Evolutionary conservation across 352 stramenopile species (phyloP).

Genomic region (Salisapilia sapeloensis): DNA sequence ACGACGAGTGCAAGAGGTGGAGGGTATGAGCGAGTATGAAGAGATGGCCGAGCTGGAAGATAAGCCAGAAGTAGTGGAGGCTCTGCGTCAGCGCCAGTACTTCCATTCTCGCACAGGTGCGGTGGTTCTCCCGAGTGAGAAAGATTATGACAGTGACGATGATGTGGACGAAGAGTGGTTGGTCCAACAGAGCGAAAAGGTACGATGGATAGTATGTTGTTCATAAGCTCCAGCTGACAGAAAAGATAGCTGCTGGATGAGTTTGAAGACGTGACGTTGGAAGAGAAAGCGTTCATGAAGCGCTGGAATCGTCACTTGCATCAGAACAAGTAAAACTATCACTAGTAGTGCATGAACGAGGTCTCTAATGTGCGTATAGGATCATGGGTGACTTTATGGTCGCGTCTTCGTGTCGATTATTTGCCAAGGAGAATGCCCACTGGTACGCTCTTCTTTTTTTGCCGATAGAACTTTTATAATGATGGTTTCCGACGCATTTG

Average conservation of each 20-base stretch:
- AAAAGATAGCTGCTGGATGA: slow-evolving; percentile 76
- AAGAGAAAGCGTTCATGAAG: slow-evolving; percentile 85
- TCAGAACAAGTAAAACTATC: slow-evolving; percentile 57
- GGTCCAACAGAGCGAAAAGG: slow-evolving; percentile 69
- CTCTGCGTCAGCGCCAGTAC: slow-evolving; percentile 68
- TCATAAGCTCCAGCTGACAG: slow-evolving; percentile 1
- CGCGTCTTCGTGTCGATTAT: slow-evolving; percentile 67
- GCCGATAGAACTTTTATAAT: not conserved
- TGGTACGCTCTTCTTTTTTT: slow-evolving; percentile 15
- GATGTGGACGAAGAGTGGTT: slow-evolving; percentile 83
- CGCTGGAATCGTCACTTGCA: slow-evolving; percentile 81
- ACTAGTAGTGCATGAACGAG: too few relatives aligned
- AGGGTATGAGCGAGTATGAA: slow-evolving; percentile 61
- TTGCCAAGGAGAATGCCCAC: slow-evolving; percentile 68
- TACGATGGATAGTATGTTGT: slow-evolving; percentile 5
- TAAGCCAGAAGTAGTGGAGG: slow-evolving; percentile 53
- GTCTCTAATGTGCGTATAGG: slow-evolving; percentile 8
- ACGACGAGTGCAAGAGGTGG: too few relatives aligned
- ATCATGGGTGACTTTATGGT: slow-evolving; percentile 80
- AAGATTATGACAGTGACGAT: slow-evolving; percentile 77
- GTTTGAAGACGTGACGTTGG: slow-evolving; percentile 74
- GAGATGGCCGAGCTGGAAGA: slow-evolving; percentile 43
- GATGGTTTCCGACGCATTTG: not conserved
- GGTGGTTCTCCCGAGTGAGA: slow-evolving; percentile 68
- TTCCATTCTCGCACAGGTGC: slow-evolving; percentile 76